Conservation (phyloP, 1,139 yeast genomes). For the Taphrina pruni region DNA sequence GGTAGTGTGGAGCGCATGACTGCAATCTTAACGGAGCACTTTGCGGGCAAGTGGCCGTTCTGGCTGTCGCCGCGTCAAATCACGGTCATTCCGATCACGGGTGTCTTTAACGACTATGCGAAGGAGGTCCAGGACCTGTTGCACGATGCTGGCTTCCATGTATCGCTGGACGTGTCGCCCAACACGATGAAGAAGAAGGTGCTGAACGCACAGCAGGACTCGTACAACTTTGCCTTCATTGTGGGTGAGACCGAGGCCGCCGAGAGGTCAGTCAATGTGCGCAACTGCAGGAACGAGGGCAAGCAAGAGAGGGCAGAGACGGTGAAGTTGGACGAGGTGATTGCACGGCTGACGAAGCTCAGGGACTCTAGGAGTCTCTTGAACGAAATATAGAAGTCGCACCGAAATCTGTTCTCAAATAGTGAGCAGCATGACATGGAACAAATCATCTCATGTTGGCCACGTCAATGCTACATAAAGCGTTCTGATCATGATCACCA, state of each 20-base stretch:
- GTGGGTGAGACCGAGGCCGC: constrained; percentile 86
- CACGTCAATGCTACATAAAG: no score
- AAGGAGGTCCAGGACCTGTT: constrained; percentile 58
- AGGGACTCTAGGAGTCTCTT: constrained; percentile 48
- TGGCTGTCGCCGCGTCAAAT: constrained; percentile 98
- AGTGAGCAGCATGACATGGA: no score
- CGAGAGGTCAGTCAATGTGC: constrained; percentile 66
- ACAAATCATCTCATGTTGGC: neutral
- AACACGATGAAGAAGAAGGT: constrained; percentile 79
- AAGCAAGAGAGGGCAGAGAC: constrained; percentile 48
- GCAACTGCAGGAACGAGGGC: constrained; percentile 65
- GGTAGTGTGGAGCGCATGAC: constrained; percentile 93
- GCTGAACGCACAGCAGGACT: constrained; percentile 78
- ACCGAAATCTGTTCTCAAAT: neutral
- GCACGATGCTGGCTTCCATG: constrained; percentile 65
- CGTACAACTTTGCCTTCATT: constrained; percentile 78
- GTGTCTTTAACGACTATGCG: constrained; percentile 63
- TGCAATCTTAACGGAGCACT: constrained; percentile 89
- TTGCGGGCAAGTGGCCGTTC: constrained; percentile 96
- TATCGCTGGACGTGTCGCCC: constrained; percentile 72
- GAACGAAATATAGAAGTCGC: constrained; percentile 39
- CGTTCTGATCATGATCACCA: no score
- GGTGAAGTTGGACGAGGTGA: constrained; percentile 49
- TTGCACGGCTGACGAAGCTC: constrained; percentile 47
- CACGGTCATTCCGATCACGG: constrained; percentile 78